phyloP scores from a whole-genome alignment of 1,284 basidiomycete genomes.

The Fistulinella staudtii region DNA sequence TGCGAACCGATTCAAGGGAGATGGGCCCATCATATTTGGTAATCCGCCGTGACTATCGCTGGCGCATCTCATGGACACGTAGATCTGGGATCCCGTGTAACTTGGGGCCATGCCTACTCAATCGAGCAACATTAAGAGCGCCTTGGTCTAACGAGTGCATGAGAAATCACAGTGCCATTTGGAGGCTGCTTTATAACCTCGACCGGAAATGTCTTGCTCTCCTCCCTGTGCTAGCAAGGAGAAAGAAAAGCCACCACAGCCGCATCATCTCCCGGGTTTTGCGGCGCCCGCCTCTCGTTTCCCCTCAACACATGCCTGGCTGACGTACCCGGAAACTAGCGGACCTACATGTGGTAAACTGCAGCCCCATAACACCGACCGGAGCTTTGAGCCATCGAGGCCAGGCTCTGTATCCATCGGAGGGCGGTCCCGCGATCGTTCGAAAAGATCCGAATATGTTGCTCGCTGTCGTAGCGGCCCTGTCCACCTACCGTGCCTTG shows the following conservation, averaged over 20 bases:
- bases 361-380: constrained; percentile 6
- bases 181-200: constrained; percentile 1
- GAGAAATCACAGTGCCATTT: constrained; percentile 9
- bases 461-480: too few species aligned
- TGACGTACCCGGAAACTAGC: constrained; percentile 20
- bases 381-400: neutral
- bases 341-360: constrained; percentile 17
- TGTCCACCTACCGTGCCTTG: too few species aligned
- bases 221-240: constrained; percentile 5
- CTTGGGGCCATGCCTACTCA: constrained; percentile 4
- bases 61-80: constrained; percentile 13
- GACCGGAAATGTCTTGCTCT: too few species aligned
- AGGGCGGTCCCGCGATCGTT: constrained; percentile 16
- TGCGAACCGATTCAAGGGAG: constrained; percentile 1
- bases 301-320: neutral
- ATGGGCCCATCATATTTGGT: constrained; percentile 5
- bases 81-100: constrained; percentile 18
- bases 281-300: constrained; percentile 13
- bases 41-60: constrained; percentile 13
- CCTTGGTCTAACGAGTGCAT: constrained; percentile 1
- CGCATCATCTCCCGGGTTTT: constrained; percentile 28
- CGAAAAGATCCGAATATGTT: constrained; percentile 8
- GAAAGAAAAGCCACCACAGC: neutral
- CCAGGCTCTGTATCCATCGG: neutral
- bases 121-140: constrained; percentile 18